A percentile compares a stretch with the other conserved stretches of the same genome.
Evolutionary conservation across 2,329 filamentous ascomycete genomes (phyloP).

Genomic region (Nothopassalora personata): DNA sequence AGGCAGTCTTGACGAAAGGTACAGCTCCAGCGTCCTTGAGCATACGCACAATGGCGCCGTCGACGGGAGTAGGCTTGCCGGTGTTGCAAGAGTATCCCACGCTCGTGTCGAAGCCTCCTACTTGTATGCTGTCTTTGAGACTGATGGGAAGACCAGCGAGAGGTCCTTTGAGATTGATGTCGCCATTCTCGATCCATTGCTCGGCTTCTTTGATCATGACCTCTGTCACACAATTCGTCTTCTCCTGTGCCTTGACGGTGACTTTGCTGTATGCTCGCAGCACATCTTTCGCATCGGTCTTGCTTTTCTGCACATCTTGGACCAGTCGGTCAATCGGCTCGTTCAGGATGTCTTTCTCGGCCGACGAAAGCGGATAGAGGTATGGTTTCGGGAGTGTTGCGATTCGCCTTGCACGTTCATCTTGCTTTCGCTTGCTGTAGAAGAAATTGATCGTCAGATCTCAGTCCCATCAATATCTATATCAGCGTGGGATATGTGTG

Average conservation of each 20-base stretch:
- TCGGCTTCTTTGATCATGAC: constrained; percentile 75
- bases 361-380: constrained; percentile 56
- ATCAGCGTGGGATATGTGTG: constrained; percentile 14
- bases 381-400: constrained; percentile 61
- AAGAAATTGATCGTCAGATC: constrained; percentile 3
- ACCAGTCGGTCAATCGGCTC: constrained; percentile 75
- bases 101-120: constrained; percentile 75
- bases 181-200: constrained; percentile 55
- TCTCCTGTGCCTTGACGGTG: constrained; percentile 73
- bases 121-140: constrained; percentile 70
- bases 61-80: constrained; percentile 58
- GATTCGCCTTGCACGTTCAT: constrained; percentile 66
- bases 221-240: constrained; percentile 87
- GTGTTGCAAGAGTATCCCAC: constrained; percentile 74
- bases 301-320: constrained; percentile 65
- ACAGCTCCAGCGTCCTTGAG: constrained; percentile 83
- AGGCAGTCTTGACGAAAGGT: constrained; percentile 87
- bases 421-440: constrained; percentile 69
- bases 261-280: constrained; percentile 85
- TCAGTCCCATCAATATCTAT: not conserved
- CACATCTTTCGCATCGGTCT: constrained; percentile 62
- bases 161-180: constrained; percentile 70
- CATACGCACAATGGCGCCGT: constrained; percentile 68
- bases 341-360: constrained; percentile 63
- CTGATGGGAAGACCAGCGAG: constrained; percentile 83